A percentile compares a stretch with the other conserved stretches of the same genome.
These are phyloP conservation scores for Calonectria montana DNA, from an alignment of 2,329 filamentous ascomycete genomes.

Conservation along the genomic window DNA sequence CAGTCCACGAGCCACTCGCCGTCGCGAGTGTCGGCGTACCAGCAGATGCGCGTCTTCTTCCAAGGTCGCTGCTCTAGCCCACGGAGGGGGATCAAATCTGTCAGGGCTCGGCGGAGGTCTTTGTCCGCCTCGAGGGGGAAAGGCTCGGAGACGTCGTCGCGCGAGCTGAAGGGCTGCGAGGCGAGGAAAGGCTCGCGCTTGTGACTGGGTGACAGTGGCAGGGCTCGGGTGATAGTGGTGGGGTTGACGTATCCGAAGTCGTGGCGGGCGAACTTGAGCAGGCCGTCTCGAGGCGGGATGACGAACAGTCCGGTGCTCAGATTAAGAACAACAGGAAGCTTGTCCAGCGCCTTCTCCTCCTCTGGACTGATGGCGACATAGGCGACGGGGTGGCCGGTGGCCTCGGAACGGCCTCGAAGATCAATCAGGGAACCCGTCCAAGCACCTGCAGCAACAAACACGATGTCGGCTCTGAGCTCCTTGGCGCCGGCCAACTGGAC, in stretches of 20 bases:
- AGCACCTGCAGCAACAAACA: constrained; percentile 85
- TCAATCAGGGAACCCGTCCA: constrained; percentile 87
- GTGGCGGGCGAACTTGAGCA: constrained; percentile 79
- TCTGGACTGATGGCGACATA: constrained; percentile 80
- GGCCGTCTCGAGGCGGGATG: constrained; percentile 71
- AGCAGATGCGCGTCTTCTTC: constrained; percentile 73
- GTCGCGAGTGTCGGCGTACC: constrained; percentile 80
- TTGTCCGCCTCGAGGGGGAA: constrained; percentile 71
- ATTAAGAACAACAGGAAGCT: constrained; percentile 80
- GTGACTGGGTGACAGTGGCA: constrained; percentile 45
- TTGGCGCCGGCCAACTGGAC: constrained; percentile 52
- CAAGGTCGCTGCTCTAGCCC: constrained; percentile 70
- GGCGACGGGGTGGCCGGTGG: constrained; percentile 84
- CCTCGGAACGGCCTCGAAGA: constrained; percentile 78
- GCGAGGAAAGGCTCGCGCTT: constrained; percentile 46
- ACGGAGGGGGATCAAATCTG: constrained; percentile 67
- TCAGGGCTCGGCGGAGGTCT: constrained; percentile 71
- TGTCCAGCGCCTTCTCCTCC: constrained; percentile 73
- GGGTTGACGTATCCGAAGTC: constrained; percentile 75
- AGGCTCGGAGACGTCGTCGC: constrained; percentile 54
- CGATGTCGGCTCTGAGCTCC: constrained; percentile 72
- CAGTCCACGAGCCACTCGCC: constrained; percentile 79
- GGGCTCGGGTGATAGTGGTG: constrained; percentile 47
- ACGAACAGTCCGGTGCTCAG: constrained; percentile 78
- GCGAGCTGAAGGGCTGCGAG: constrained; percentile 50